Percentiles rank a stretch among this genome's conserved stretches.
Evolutionary conservation across 805 yeast genomes (phyloP).

Genomic region (Candida bentonensis): DNA sequence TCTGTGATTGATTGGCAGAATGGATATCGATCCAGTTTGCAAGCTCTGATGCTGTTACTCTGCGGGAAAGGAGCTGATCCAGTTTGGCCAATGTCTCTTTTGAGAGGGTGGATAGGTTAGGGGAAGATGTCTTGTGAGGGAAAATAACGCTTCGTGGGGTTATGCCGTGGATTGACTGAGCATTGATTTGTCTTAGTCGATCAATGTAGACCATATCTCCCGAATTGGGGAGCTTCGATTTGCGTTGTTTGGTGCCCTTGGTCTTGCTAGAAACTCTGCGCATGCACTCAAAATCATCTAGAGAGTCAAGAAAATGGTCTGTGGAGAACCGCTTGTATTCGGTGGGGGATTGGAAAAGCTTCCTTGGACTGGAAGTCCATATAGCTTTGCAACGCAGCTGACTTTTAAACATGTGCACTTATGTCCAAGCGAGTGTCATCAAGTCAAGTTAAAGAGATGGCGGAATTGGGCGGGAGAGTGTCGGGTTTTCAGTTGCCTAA

Average conservation of each 20-base stretch:
- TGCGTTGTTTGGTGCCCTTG: not conserved
- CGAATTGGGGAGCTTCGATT: not conserved
- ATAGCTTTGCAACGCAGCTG: not conserved
- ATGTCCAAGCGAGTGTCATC: not conserved
- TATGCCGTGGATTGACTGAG: not conserved
- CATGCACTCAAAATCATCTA: not conserved
- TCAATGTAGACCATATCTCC: not conserved
- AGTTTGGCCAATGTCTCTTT: not conserved
- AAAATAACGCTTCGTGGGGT: not conserved
- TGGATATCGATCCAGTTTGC: not conserved
- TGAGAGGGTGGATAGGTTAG: not conserved
- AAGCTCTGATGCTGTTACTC: not conserved
- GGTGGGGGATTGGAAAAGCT: not conserved
- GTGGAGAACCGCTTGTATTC: not conserved
- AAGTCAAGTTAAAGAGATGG: constrained; percentile 3
- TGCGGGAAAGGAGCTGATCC: not conserved
- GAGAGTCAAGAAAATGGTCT: not conserved
- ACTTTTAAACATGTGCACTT: not conserved
- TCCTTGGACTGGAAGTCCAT: not conserved
- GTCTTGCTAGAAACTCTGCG: not conserved
- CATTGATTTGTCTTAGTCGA: not conserved
- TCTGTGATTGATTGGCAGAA: not conserved
- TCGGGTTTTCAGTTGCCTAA: constrained; percentile 1
- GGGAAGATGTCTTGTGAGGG: not conserved
- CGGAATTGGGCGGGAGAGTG: constrained; percentile 3